Percentiles rank a stretch among this genome's conserved stretches.
Conservation (phyloP, 768 basidiomycete genomes). For the Guyanaporus albipodus region DNA sequence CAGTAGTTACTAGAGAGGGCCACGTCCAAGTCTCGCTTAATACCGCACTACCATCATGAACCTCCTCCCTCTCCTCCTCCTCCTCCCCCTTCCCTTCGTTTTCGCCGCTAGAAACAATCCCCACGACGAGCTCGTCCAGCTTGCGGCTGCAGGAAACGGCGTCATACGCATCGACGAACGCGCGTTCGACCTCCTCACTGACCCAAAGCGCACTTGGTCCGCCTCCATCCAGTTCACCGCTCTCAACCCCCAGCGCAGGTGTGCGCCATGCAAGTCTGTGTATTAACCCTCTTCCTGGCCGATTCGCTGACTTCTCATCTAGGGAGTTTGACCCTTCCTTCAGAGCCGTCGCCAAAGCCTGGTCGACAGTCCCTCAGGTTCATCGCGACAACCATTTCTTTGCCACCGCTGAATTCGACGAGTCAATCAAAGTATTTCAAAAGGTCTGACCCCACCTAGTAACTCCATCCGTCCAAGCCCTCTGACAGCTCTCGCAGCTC, state of each 20-base stretch:
- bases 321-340: conserved; percentile 87
- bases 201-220: conserved; percentile 79
- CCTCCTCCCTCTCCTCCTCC: conserved; percentile 31
- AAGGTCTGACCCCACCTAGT: conserved; percentile 48
- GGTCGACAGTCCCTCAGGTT: conserved; percentile 56
- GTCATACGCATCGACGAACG: conserved; percentile 75
- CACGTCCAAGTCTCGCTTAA: too few species aligned
- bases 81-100: conserved; percentile 32
- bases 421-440: conserved; percentile 73
- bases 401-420: conserved; percentile 84
- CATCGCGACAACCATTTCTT: conserved; percentile 88
- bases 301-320: background rate
- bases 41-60: conserved; percentile 8
- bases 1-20: too few species aligned
- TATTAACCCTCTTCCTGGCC: background rate
- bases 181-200: conserved; percentile 73
- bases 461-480: background rate
- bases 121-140: conserved; percentile 58
- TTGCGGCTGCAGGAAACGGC: conserved; percentile 72
- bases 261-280: conserved; percentile 88
- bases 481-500: conserved; percentile 48
- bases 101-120: conserved; percentile 31
- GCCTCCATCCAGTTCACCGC: conserved; percentile 89
- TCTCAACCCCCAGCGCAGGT: conserved; percentile 72
- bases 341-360: conserved; percentile 79